Base-by-base conservation (phyloP, 2,329 filamentous ascomycete genomes). In the Exophiala bonariae region DNA sequence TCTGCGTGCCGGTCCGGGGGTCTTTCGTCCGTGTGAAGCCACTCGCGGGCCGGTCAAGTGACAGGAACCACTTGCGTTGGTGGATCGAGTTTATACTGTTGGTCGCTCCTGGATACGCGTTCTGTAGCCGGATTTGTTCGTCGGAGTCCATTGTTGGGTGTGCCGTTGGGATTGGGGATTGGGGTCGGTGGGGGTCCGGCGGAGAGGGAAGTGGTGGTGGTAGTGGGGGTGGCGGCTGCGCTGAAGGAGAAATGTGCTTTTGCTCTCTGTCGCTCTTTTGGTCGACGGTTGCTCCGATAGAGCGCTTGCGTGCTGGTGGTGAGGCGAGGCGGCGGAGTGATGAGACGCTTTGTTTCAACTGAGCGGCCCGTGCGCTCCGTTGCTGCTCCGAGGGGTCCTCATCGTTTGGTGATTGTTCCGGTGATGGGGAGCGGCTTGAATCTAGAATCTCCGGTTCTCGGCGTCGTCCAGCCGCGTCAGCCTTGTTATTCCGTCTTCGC, bases 41-140 rank as follows among this genome's bases (percentile, higher is more conserved):
- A 40, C 77, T 81, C 3, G 72, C 76, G 19, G 60, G 62, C 10
- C 80, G 72, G 58, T 88, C 85, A 1, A 88, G 68, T 9, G 78
- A 78, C 14, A 87, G 58, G 49, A 80, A 86, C 85, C 83, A 88
- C 33, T 74, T 72, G 4, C 84, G 75, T 62, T 87, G 83, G 57
- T 87, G 78, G 3, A 87, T 70, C 30, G 83, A 86, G 4, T 78
- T 80, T 32, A 88, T 82, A 2, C 74, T 78, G 58, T 88, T 88
- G 1, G 59, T 71, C 0, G 85, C 81, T 4, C 85, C 84, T 0
- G 77, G 67, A 58, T 88, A 88, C 3, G 84, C 82, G 57, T 88
- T 88, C 4, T 76, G 80, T 2, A 62, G 62, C 6, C 80, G 76
- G 18, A 85, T 76, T 20, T 77, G 65, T 31, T 53, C 47, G 18